phyloP scores from a whole-genome alignment of 1,284 basidiomycete genomes.

The Chondrostereum purpureum region DNA sequence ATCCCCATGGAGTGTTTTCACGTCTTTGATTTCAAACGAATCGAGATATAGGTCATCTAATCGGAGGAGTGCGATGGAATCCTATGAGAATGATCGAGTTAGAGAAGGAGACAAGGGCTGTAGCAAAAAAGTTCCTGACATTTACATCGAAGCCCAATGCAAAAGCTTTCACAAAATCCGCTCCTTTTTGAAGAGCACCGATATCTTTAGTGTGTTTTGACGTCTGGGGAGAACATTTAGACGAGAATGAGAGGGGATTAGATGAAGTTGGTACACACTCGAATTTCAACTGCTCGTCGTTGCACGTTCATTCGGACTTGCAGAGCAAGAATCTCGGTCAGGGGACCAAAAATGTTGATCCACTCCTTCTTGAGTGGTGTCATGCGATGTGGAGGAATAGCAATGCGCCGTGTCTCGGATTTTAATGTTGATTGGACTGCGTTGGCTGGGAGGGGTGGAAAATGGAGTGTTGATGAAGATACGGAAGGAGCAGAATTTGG shows the following conservation, averaged over 20 bases:
- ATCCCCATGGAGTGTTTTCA: conserved; percentile 96
- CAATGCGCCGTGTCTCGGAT: conserved; percentile 76
- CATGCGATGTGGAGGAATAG: conserved; percentile 96
- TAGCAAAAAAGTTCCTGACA: conserved; percentile 40
- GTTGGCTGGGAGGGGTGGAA: conserved; percentile 57
- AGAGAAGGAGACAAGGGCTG: conserved; percentile 7
- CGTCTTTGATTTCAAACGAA: conserved; percentile 98
- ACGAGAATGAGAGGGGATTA: background rate
- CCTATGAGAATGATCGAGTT: conserved; percentile 43
- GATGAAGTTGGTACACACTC: conserved; percentile 49
- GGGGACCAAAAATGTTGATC: conserved; percentile 93
- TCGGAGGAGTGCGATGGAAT: conserved; percentile 90
- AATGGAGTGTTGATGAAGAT: conserved; percentile 48
- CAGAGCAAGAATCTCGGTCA: conserved; percentile 90
- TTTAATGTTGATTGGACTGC: conserved; percentile 53
- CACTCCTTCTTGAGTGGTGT: conserved; percentile 96
- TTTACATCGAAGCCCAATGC: conserved; percentile 92
- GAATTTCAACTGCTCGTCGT: conserved; percentile 84
- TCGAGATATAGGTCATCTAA: conserved; percentile 97
- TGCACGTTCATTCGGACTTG: conserved; percentile 97
- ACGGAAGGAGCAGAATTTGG: conserved; percentile 29
- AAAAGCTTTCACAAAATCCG: conserved; percentile 96
- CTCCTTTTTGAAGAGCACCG: conserved; percentile 93
- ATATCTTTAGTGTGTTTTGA: conserved; percentile 92
- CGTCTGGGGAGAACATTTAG: conserved; percentile 50